These are phyloP conservation scores for Aspergillus hancockii DNA, from an alignment of 495 filamentous ascomycete genomes.

Conservation along the genomic window DNA sequence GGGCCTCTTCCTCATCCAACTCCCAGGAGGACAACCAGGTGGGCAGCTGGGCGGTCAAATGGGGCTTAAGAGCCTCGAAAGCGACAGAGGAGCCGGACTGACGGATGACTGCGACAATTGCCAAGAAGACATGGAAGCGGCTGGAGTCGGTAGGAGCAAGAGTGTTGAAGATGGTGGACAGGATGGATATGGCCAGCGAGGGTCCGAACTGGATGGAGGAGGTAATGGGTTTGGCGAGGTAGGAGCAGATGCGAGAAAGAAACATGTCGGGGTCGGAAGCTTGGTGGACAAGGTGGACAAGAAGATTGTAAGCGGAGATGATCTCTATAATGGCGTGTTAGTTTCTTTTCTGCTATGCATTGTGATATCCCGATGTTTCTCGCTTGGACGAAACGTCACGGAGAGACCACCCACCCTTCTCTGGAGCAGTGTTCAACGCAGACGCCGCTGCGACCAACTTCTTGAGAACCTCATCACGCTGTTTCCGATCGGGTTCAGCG, in stretches of 20 bases:
- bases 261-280: slow-evolving; percentile 79
- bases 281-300: slow-evolving; percentile 87
- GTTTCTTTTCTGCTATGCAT: slow-evolving; percentile 16
- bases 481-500: slow-evolving; percentile 49
- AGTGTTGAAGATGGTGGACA: slow-evolving; percentile 97
- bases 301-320: slow-evolving; percentile 90
- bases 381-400: slow-evolving; percentile 5
- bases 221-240: slow-evolving; percentile 82
- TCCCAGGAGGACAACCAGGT: slow-evolving; percentile 84
- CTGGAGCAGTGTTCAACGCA: slow-evolving; percentile 76
- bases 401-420: slow-evolving; percentile 65
- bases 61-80: slow-evolving; percentile 78
- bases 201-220: slow-evolving; percentile 83
- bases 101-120: slow-evolving; percentile 79
- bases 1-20: slow-evolving; percentile 73
- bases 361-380: slow-evolving; percentile 2
- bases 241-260: slow-evolving; percentile 81
- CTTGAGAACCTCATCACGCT: slow-evolving; percentile 85
- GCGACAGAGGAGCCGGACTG: slow-evolving; percentile 62
- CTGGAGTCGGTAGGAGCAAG: slow-evolving; percentile 70
- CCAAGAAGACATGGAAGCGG: slow-evolving; percentile 85
- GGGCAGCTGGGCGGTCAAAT: slow-evolving; percentile 73
- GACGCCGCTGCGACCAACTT: slow-evolving; percentile 76
- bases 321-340: slow-evolving; percentile 62
- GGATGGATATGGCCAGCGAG: slow-evolving; percentile 78